Conservation (phyloP, 2,329 filamentous ascomycete genomes). For the Xylaria sp. region DNA sequence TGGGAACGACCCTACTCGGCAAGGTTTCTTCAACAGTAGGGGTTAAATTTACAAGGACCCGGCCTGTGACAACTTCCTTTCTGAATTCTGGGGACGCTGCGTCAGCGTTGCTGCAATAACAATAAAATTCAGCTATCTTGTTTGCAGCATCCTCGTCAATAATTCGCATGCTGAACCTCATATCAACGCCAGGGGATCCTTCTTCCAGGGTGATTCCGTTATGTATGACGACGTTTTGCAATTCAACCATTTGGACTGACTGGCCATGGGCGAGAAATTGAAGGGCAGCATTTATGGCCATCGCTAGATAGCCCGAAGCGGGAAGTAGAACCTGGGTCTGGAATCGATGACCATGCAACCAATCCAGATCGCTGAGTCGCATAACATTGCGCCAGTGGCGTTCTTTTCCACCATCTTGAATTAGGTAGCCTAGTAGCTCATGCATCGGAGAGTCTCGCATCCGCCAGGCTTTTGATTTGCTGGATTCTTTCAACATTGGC, state of each 20-base stretch:
- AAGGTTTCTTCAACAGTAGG: background rate
- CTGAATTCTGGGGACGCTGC: background rate
- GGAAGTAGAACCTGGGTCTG: conserved; percentile 14
- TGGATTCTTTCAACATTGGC: conserved; percentile 9
- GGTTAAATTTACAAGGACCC: background rate
- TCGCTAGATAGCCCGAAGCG: background rate
- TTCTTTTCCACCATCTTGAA: background rate
- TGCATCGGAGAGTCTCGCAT: background rate
- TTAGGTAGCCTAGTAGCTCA: conserved; percentile 5
- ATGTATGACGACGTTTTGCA: conserved; percentile 2
- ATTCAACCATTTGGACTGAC: background rate
- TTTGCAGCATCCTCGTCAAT: background rate
- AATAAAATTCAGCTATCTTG: background rate
- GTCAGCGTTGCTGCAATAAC: background rate
- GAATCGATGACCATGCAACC: conserved; percentile 14
- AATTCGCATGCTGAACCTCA: background rate
- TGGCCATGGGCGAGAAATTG: background rate
- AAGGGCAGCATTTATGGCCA: conserved; percentile 1
- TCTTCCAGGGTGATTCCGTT: background rate
- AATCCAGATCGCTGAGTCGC: background rate
- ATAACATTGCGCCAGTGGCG: conserved; percentile 10
- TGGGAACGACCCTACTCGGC: background rate
- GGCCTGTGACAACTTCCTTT: background rate
- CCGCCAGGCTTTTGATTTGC: conserved; percentile 2
- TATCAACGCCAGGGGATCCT: background rate